Evolutionary conservation across 352 stramenopile genomes (phyloP), one percentile per base, ranked within the genome.

Genomic region (Globisporangium takayamanum): DNA sequence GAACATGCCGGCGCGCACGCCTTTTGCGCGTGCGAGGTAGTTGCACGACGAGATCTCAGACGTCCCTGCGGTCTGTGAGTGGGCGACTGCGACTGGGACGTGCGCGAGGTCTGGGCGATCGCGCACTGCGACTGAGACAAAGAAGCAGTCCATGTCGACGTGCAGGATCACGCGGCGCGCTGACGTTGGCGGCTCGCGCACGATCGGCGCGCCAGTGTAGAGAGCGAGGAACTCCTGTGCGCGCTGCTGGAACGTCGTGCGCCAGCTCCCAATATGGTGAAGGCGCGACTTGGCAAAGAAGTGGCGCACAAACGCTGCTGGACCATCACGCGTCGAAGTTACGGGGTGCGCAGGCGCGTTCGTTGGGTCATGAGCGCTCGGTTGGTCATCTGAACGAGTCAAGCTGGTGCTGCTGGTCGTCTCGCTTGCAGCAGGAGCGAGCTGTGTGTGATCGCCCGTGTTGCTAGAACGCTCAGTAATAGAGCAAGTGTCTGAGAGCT

Each of bases 71-170:
- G 80, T 88, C 3, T 64, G 64, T 33, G 80, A 95, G 63, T 98
- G 92, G 14, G 89, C 93, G 18, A 98, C 90, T 14, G 90, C 93
- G 6, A 98, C 87, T 1, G 96, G 91, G 10, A 90, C 69, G 10
- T 77, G 68, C 36, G 80, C 54, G 36, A 84, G 70, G 37, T 92
- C 74, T 1, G 92, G 88, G 53, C 79, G 87, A 11, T 89, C 90
- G 30, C 82, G 65, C 22, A 98, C 70, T 14, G 84, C 89, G 8
- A 99, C 95, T 11, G 87, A 76, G 3, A 95, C 95, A 68, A 99
- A 99, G 74, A 98, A 99, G 58, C 89, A 98, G 70, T 99, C 96
- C 95, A 99, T 98, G 69, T 99, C 96, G 0, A 98, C 84, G 55
- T 98, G 95, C 52, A 98, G 69, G 45, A 99, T 92, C 45, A 96